Conservation (phyloP, 1,139 yeast species). For the Hansenula lynferdii region DNA sequence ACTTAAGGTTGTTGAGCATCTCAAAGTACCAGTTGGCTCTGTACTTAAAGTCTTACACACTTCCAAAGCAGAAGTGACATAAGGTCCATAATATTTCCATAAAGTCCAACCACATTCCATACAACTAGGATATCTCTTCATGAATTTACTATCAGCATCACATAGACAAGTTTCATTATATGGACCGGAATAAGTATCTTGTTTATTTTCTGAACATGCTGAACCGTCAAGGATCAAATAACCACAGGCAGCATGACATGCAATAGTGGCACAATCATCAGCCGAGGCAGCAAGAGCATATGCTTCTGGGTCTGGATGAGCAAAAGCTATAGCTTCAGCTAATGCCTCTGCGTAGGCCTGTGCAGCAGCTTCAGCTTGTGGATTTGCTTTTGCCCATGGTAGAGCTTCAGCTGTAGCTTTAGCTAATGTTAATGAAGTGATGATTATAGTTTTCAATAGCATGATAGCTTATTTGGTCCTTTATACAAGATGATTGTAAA, state of each 20-base stretch:
- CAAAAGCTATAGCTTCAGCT: slow-evolving; percentile 20
- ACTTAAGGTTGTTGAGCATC: slow-evolving; percentile 23
- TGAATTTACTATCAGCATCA: slow-evolving; percentile 18
- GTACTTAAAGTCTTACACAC: slow-evolving; percentile 23
- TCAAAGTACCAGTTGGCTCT: slow-evolving; percentile 26
- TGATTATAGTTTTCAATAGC: too few relatives aligned
- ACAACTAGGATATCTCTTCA: slow-evolving; percentile 19
- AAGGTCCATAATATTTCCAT: slow-evolving; percentile 26
- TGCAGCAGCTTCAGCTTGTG: slow-evolving; percentile 19
- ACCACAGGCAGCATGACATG: slow-evolving; percentile 27
- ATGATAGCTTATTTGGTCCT: too few relatives aligned
- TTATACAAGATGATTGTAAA: too few relatives aligned
- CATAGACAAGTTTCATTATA: slow-evolving; percentile 24
- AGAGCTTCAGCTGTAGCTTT: slow-evolving; percentile 14
- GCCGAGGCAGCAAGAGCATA: slow-evolving; percentile 21
- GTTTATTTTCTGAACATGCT: slow-evolving; percentile 16
- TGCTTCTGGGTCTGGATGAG: slow-evolving; percentile 23
- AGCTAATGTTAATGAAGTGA: slow-evolving; percentile 2
- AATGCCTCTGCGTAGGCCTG: slow-evolving; percentile 18
- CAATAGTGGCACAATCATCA: slow-evolving; percentile 23
- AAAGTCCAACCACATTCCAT: slow-evolving; percentile 29
- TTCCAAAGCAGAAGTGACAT: slow-evolving; percentile 20
- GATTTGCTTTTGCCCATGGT: slow-evolving; percentile 19
- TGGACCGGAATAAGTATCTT: slow-evolving; percentile 20
- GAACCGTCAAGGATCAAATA: slow-evolving; percentile 23